Evolutionary conservation across 1,284 basidiomycete genomes (phyloP).

Genomic region (Cryptococcus sp.): DNA sequence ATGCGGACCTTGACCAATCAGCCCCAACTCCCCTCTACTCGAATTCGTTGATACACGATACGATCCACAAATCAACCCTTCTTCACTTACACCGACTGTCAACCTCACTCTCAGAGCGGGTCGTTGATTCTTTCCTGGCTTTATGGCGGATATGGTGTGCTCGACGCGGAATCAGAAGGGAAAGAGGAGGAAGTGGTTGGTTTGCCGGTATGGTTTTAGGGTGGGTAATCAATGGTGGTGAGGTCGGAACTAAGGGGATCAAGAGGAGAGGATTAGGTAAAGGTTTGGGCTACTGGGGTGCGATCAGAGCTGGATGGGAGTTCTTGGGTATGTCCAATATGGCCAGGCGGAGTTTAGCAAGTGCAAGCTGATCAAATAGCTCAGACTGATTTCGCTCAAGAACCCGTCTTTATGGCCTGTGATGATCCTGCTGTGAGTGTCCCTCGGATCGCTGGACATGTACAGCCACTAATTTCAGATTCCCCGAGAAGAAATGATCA

Average conservation of each 20-base stretch:
- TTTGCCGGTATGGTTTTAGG: constrained; percentile 71
- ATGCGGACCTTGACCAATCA: constrained; percentile 16
- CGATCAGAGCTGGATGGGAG: constrained; percentile 44
- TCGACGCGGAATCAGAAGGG: constrained; percentile 66
- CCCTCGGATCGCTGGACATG: constrained; percentile 2
- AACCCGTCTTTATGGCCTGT: constrained; percentile 60
- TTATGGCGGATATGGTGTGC: constrained; percentile 86
- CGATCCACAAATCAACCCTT: constrained; percentile 63
- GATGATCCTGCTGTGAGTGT: constrained; percentile 11
- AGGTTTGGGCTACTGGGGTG: constrained; percentile 48
- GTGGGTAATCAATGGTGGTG: constrained; percentile 67
- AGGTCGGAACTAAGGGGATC: constrained; percentile 43
- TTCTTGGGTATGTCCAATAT: constrained; percentile 35
- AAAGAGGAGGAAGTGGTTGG: constrained; percentile 59
- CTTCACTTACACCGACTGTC: constrained; percentile 65
- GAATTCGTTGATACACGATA: constrained; percentile 63
- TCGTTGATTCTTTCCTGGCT: constrained; percentile 61
- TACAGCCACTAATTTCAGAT: constrained; percentile 27
- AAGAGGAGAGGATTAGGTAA: constrained; percentile 52
- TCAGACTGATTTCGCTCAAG: constrained; percentile 63
- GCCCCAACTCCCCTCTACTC: constrained; percentile 74
- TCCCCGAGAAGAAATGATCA: constrained; percentile 39
- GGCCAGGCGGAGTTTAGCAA: background rate
- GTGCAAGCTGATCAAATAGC: constrained; percentile 49
- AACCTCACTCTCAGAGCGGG: constrained; percentile 59